A percentile compares a stretch with the other conserved stretches of the same genome.
Conservation (phyloP, 805 yeast species). For the Saccharomycopsis sp. region DNA sequence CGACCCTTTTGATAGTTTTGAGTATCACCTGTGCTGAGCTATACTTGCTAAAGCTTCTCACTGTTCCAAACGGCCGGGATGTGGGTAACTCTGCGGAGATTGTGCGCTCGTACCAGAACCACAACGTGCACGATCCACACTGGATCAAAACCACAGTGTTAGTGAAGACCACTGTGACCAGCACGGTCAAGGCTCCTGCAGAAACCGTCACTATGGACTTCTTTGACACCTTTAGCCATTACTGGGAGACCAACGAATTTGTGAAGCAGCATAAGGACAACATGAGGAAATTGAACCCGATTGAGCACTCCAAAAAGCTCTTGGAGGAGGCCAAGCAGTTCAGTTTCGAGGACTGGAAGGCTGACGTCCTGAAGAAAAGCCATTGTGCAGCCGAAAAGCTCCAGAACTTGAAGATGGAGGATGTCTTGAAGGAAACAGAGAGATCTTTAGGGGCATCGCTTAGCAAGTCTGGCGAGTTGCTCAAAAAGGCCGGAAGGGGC, state of each 20-base stretch:
- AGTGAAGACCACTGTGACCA: constrained; percentile 5
- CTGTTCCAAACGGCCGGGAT: no score
- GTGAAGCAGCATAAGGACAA: neutral
- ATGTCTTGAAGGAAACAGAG: neutral
- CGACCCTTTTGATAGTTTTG: no score
- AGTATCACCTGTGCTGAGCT: no score
- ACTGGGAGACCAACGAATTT: neutral
- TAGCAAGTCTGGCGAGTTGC: neutral
- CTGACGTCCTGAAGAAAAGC: neutral
- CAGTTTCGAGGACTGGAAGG: neutral
- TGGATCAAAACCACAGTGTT: constrained; percentile 1
- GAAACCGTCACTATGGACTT: constrained; percentile 1
- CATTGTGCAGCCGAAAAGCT: neutral
- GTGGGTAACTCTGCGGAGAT: neutral
- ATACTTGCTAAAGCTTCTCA: neutral
- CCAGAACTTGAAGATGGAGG: neutral
- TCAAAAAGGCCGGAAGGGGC: neutral
- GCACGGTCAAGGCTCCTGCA: constrained; percentile 3
- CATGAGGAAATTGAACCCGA: neutral
- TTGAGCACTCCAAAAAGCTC: neutral
- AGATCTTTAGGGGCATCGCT: neutral
- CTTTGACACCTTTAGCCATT: neutral
- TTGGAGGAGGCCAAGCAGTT: neutral
- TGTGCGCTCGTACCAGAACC: neutral
- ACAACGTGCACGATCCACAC: neutral